A percentile compares a stretch with the other conserved stretches of the same genome.
Evolutionary conservation across 1,284 basidiomycete species (phyloP).

Genomic region (Marasmius fiardii): DNA sequence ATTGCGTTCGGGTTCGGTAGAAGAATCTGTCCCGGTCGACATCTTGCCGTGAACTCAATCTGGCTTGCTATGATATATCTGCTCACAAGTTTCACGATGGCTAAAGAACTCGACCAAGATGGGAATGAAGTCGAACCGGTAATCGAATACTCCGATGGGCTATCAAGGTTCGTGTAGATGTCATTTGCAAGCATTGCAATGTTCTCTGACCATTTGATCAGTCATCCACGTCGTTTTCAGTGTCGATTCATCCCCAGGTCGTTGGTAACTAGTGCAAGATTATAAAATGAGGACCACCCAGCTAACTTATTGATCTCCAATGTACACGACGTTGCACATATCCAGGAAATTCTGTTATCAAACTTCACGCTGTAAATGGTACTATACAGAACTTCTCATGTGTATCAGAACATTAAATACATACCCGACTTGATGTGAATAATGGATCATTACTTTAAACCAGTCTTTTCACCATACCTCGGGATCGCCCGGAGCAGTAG

Average conservation of each 20-base stretch:
- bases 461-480: too few relatives aligned
- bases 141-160: background rate
- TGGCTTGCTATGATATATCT: background rate
- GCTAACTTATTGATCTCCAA: too few relatives aligned
- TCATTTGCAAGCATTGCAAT: background rate
- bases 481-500: too few relatives aligned
- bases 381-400: too few relatives aligned
- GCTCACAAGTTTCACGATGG: background rate
- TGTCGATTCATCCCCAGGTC: conserved; percentile 5
- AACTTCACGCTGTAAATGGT: too few relatives aligned
- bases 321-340: too few relatives aligned
- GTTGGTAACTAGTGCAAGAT: background rate
- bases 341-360: too few relatives aligned
- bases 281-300: background rate
- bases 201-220: background rate
- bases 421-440: too few relatives aligned
- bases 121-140: background rate
- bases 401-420: too few relatives aligned
- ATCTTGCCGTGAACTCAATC: background rate
- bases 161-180: background rate
- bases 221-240: background rate
- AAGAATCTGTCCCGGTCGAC: background rate
- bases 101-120: background rate
- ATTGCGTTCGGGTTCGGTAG: conserved; percentile 3
- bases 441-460: too few relatives aligned